Conservation (phyloP, 2,329 filamentous ascomycete genomes). For the Zasmidium citrigriseum region DNA sequence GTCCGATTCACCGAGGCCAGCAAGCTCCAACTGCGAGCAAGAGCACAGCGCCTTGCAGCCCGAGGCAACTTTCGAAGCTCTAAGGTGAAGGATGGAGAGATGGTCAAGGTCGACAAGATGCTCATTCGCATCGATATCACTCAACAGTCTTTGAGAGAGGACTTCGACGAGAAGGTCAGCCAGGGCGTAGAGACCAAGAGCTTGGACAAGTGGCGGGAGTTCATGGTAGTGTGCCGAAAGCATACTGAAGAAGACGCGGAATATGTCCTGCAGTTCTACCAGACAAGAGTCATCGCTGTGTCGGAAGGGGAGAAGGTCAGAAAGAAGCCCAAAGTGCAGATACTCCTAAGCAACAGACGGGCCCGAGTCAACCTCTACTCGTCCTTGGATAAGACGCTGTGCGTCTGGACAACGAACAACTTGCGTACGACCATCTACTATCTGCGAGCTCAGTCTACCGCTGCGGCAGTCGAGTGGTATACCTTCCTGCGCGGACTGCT, state of each 20-base stretch:
- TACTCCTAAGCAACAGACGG: conserved; percentile 51
- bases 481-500: conserved; percentile 63
- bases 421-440: conserved; percentile 62
- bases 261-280: conserved; percentile 35
- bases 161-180: conserved; percentile 66
- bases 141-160: conserved; percentile 53
- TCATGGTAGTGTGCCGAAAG: conserved; percentile 62
- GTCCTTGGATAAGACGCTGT: conserved; percentile 66
- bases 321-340: conserved; percentile 58
- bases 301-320: conserved; percentile 52
- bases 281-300: conserved; percentile 55
- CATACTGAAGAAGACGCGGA: conserved; percentile 54
- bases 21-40: conserved; percentile 31
- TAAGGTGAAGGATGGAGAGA: conserved; percentile 57
- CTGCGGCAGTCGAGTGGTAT: conserved; percentile 68
- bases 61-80: conserved; percentile 29
- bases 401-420: conserved; percentile 59
- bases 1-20: conserved; percentile 35
- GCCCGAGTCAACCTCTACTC: conserved; percentile 65
- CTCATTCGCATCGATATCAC: conserved; percentile 61
- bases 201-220: conserved; percentile 67
- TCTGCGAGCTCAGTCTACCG: conserved; percentile 61
- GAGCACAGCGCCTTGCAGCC: conserved; percentile 32
- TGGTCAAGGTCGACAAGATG: conserved; percentile 70
- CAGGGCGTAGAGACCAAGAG: conserved; percentile 59